A percentile compares a stretch with the other conserved stretches of the same genome.
phyloP scores from a whole-genome alignment of 2,329 filamentous ascomycete genomes.

The Tolypocladium cylindrosporum region DNA sequence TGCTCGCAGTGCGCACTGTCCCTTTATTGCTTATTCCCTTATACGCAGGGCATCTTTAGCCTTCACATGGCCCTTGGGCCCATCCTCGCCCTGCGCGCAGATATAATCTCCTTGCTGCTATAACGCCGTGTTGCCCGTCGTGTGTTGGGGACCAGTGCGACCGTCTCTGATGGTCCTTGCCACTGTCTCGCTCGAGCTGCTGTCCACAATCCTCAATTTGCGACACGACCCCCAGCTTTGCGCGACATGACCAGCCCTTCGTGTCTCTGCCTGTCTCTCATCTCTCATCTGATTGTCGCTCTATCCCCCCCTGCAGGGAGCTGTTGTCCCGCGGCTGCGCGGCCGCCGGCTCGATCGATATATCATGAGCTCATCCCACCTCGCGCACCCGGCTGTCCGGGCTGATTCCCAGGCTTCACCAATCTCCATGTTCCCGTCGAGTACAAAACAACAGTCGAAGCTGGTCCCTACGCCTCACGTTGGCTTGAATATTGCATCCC shows the following conservation, averaged over 20 bases:
- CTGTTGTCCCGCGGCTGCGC: not conserved
- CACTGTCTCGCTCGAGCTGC: constrained; percentile 4
- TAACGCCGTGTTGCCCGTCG: constrained; percentile 4
- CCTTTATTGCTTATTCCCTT: constrained; percentile 3
- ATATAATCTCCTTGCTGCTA: constrained; percentile 3
- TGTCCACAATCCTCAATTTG: constrained; percentile 1
- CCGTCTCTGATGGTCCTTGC: constrained; percentile 2
- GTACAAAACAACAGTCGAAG: not conserved
- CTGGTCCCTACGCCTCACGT: constrained; percentile 1
- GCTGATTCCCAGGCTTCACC: constrained; percentile 2
- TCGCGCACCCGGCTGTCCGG: constrained; percentile 1
- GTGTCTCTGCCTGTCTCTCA: constrained; percentile 2
- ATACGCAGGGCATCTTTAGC: not conserved
- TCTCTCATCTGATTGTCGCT: not conserved
- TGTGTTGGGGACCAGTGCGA: constrained; percentile 1
- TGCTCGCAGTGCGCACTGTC: constrained; percentile 1
- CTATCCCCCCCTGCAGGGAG: not conserved
- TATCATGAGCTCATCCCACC: not conserved
- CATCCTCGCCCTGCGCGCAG: constrained; percentile 4
- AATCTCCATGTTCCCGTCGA: constrained; percentile 4
- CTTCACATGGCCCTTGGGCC: not conserved
- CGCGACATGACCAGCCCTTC: not conserved
- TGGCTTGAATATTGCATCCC: not conserved
- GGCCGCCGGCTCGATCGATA: not conserved
- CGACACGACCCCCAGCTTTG: not conserved